Evolutionary conservation across 2,329 filamentous ascomycete species (phyloP), one percentile per base, ranked within the genome.

Genomic region (Chalara sp.): DNA sequence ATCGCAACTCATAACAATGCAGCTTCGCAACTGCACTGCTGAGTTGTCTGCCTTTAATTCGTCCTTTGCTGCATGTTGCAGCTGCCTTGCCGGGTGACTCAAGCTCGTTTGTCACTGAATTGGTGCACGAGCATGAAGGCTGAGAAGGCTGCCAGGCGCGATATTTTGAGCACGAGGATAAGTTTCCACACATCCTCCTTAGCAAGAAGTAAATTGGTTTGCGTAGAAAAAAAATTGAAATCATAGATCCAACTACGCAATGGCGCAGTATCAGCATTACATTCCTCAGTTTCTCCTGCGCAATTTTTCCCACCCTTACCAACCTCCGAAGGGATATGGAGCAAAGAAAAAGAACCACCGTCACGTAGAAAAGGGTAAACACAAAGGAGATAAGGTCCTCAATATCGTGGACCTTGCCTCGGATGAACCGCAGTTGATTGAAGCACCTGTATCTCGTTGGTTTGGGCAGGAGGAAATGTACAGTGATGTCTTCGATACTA

Each of bases 211-310:
- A 39, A 39, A 39, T 8, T 39, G 8, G 35, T 8, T n/a, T 39
- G 35, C 8, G 35, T 8, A 39, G 35, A 39, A 39, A 39, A 39
- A 8, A 39, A 39, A 8, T 39, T n/a, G 8, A n/a, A 39, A 39
- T 39, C 35, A 39, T 39, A 39, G 35, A 46, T n/a, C 35, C 35
- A 39, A 39, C 35, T 39, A 39, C 35, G 35, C 35, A 39, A 39
- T 39, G 35, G 35, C 50, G 11, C 60, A 66, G 45, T 67, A 67
- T 46, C 64, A 68, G 11, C 67, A 68, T 49, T 69, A 63, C 40
- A 58, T 70, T 13, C 66, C 67, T 6, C 65, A 59, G 32, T 68
- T 69, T 50, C 58, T 70, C 49, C 58, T 69, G 6, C 49, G 55
- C 6, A 67, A 67, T 49, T 70, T 67, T 49, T 56, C 65, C 12